A percentile compares a stretch with the other conserved stretches of the same genome.
These are phyloP conservation scores for Saccharomycopsis javanensis DNA, from an alignment of 805 yeast genomes.

Conservation along the genomic window DNA sequence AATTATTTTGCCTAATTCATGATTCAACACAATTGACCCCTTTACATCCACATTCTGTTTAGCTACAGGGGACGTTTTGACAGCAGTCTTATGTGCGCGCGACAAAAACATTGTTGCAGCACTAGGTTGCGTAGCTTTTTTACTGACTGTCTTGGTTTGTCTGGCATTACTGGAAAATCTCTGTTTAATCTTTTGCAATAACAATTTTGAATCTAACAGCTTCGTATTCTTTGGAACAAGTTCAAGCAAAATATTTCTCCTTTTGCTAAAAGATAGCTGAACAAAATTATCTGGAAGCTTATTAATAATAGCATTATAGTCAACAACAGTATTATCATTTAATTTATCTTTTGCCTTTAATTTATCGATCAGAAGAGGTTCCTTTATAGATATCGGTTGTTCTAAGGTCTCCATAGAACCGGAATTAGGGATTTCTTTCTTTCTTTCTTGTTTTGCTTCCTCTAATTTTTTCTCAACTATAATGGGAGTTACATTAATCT, in stretches of 20 bases:
- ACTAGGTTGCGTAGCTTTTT: slow-evolving; percentile 16
- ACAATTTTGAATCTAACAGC: slow-evolving; percentile 25
- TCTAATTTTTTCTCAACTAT: background rate
- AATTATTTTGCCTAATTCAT: slow-evolving; percentile 59
- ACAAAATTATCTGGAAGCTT: slow-evolving; percentile 43
- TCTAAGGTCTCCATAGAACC: no score
- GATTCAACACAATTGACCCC: slow-evolving; percentile 58
- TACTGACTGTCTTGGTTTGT: background rate
- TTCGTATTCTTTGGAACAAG: slow-evolving; percentile 27
- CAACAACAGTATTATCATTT: slow-evolving; percentile 19
- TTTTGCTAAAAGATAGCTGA: slow-evolving; percentile 50
- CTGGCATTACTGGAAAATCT: slow-evolving; percentile 21
- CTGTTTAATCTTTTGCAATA: slow-evolving; percentile 25
- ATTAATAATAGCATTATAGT: slow-evolving; percentile 23
- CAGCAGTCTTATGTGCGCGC: slow-evolving; percentile 20
- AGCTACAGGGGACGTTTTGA: slow-evolving; percentile 18
- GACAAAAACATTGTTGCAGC: slow-evolving; percentile 25
- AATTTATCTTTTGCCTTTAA: slow-evolving; percentile 17
- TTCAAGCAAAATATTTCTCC: slow-evolving; percentile 35
- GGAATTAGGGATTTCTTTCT: background rate
- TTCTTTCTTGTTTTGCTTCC: background rate
- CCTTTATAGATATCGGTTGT: background rate
- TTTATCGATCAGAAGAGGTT: background rate
- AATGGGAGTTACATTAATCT: background rate
- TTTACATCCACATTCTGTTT: slow-evolving; percentile 44